Evolutionary conservation across 2,329 filamentous ascomycete species (phyloP).

Genomic region (Trichophyton rubrum): DNA sequence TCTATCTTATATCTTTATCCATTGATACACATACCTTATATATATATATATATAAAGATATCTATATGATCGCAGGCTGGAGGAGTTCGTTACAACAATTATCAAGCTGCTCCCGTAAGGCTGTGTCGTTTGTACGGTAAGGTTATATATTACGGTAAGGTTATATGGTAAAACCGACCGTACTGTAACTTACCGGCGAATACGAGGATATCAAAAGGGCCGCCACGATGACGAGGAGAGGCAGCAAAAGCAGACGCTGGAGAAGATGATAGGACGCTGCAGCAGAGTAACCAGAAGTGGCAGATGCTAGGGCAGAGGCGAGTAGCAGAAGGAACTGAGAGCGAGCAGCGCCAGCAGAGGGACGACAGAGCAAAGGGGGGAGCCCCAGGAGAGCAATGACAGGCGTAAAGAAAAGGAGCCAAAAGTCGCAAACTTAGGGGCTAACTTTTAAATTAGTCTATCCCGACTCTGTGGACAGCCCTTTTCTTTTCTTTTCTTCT

Average conservation of each 20-base stretch:
- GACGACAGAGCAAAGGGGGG: not conserved
- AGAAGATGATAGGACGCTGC: not conserved
- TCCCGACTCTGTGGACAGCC: constrained; percentile 1
- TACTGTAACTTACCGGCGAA: not conserved
- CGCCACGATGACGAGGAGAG: not conserved
- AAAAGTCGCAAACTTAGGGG: not conserved
- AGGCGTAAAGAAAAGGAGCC: not conserved
- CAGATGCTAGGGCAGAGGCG: not conserved
- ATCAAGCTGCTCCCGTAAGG: not conserved
- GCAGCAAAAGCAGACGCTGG: not conserved
- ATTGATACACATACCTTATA: not conserved
- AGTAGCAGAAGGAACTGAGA: not conserved
- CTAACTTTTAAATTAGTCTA: constrained; percentile 4
- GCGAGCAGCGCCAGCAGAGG: too few species aligned
- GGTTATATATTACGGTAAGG: not conserved
- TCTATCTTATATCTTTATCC: not conserved
- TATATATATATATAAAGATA: not conserved
- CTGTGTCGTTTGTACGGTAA: not conserved
- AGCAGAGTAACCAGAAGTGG: not conserved
- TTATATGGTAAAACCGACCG: not conserved
- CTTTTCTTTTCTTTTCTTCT: not conserved
- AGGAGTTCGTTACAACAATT: not conserved
- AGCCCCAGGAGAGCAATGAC: too few species aligned
- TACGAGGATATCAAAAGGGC: not conserved
- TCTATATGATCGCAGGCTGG: not conserved